Conservation (phyloP, 176 grass and related monocot genomes). For the Pontederia crassipes region DNA sequence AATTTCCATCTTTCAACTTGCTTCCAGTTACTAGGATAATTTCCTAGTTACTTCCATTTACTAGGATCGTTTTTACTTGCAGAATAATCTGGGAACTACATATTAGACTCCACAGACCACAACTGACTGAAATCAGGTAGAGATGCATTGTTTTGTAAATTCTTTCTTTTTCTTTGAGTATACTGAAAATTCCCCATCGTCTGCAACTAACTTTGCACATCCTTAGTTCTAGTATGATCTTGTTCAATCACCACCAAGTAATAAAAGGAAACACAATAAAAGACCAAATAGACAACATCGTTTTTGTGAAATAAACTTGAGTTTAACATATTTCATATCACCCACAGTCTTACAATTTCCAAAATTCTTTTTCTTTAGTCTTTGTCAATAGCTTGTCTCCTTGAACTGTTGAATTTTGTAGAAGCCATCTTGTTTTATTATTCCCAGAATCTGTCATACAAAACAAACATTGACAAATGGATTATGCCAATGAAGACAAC, state of each 20-base stretch:
- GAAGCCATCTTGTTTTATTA: background rate
- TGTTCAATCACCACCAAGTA: background rate
- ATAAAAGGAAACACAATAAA: background rate
- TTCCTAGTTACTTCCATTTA: no score
- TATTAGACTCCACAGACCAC: no score
- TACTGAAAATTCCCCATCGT: no score
- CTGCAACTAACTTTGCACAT: no score
- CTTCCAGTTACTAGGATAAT: no score
- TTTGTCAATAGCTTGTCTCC: constrained; percentile 11
- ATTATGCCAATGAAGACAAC: background rate
- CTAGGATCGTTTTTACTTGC: no score
- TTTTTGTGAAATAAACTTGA: background rate
- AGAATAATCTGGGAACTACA: no score
- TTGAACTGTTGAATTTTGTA: constrained; percentile 6
- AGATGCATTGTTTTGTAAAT: no score
- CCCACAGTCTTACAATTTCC: constrained; percentile 35
- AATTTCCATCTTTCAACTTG: no score
- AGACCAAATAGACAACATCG: background rate
- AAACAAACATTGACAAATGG: background rate
- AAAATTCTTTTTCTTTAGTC: constrained; percentile 16
- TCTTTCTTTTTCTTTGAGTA: no score
- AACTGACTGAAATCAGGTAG: no score
- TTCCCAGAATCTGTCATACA: constrained; percentile 7
- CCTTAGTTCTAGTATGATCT: no score
- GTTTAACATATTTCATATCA: background rate